Conservation (phyloP, 257 asterid species). For the Echium plantagineum region DNA sequence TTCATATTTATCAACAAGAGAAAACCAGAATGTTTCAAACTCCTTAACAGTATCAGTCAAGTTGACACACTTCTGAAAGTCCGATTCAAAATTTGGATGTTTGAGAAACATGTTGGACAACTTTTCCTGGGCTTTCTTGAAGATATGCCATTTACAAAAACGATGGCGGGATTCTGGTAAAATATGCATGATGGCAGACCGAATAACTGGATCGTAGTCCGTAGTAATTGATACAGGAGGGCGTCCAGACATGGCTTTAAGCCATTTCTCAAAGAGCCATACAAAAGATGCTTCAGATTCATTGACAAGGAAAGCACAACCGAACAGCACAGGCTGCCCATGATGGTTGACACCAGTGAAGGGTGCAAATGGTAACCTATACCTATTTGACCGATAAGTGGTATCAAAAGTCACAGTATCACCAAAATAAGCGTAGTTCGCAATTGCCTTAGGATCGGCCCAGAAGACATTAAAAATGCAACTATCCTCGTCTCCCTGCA, state of each 20-base stretch:
- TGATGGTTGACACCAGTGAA: constrained; percentile 96
- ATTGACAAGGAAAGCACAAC: constrained; percentile 81
- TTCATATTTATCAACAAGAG: constrained; percentile 58
- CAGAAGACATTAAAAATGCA: constrained; percentile 72
- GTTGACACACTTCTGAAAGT: constrained; percentile 81
- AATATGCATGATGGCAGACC: constrained; percentile 67
- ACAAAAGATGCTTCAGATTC: constrained; percentile 83
- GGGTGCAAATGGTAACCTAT: constrained; percentile 86
- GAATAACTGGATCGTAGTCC: constrained; percentile 68
- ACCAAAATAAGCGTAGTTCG: constrained; percentile 68
- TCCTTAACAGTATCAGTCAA: constrained; percentile 65
- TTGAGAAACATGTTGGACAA: constrained; percentile 59
- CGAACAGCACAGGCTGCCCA: constrained; percentile 89
- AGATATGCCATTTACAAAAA: constrained; percentile 96
- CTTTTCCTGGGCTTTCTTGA: constrained; percentile 90
- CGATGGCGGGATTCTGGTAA: constrained; percentile 78
- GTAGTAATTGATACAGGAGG: constrained; percentile 82
- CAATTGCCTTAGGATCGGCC: constrained; percentile 77
- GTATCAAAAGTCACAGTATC: constrained; percentile 94
- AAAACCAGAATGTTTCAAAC: constrained; percentile 81
- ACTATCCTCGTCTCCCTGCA: constrained; percentile 82
- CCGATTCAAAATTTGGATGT: constrained; percentile 74
- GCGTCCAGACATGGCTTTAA: constrained; percentile 68
- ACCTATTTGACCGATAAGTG: constrained; percentile 89
- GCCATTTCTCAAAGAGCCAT: constrained; percentile 91